Evolutionary conservation across 139 green algal species (phyloP).

Genomic region (Tetraselmis striata): DNA sequence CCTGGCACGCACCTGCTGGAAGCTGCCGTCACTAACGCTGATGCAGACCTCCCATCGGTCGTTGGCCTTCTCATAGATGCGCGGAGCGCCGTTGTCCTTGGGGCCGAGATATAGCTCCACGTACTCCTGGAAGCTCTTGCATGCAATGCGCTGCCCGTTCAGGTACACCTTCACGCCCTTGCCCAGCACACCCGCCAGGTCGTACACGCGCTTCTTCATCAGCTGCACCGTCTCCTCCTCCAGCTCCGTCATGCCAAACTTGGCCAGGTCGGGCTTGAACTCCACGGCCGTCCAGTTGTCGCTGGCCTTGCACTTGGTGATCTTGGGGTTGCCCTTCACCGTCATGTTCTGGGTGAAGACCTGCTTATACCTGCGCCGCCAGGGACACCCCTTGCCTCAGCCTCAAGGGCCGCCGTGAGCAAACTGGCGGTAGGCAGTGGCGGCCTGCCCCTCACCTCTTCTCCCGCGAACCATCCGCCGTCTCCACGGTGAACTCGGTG

Average conservation of each 20-base stretch:
- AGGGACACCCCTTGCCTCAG: no score
- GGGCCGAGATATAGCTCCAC: constrained; percentile 87
- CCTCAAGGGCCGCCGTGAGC: no score
- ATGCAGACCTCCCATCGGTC: constrained; percentile 95
- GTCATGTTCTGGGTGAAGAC: constrained; percentile 58
- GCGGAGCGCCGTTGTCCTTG: constrained; percentile 25
- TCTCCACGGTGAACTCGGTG: constrained; percentile 94
- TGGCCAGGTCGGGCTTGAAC: constrained; percentile 92
- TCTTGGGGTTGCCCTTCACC: constrained; percentile 58
- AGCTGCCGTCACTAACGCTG: constrained; percentile 80
- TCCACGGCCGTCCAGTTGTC: constrained; percentile 97
- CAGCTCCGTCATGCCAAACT: constrained; percentile 88
- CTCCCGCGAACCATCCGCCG: constrained; percentile 76
- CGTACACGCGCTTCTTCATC: constrained; percentile 94
- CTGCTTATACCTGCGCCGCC: constrained; percentile 95
- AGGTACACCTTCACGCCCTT: constrained; percentile 89
- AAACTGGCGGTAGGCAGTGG: no score
- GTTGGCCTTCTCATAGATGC: constrained; percentile 26
- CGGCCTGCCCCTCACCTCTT: no score
- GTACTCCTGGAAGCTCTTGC: constrained; percentile 94
- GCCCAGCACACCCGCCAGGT: constrained; percentile 89
- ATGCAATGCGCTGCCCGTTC: constrained; percentile 70
- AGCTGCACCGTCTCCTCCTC: constrained; percentile 79
- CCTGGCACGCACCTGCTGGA: constrained; percentile 64
- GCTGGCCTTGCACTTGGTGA: constrained; percentile 76